Evolutionary conservation across 2,329 filamentous ascomycete genomes (phyloP), one percentile per base, ranked within the genome.

Genomic region (Alternaria triticina): DNA sequence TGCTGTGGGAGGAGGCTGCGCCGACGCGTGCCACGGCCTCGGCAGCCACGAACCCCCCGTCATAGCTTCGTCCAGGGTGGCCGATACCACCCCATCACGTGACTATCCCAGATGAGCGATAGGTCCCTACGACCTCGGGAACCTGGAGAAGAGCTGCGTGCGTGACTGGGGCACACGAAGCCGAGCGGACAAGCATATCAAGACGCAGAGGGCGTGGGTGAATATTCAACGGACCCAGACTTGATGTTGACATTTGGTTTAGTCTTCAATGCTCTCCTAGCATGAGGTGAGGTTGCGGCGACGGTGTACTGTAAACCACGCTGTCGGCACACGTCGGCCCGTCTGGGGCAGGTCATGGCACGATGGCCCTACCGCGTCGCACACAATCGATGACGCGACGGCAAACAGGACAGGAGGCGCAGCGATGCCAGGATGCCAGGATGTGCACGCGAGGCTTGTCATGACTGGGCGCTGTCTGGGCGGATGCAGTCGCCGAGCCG

Each of bases 61-160:
- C 52, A 60, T 57, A 69, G 69, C 33, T 62, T 25, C 55, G 66
- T 71, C 66, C 67, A 71, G 69, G 61, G 44, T 33, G 28, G 56
- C 46, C 49, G 30, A 28, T 11, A 20, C 50, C 23, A 40, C 36
- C 15, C 33, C 36, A 40, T 40, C 36, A 40, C 36, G 36, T 40
- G 36, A 40, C n/a, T 40, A 17, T 40, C 36, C 36, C n/a, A 40
- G 33, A 40, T 40, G 33, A 40, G 33, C 33, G 33, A 40, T 40
- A 40, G 33, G 33, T 40, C 33, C 15, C 15, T 5, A n/a, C 22
- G n/a, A 46, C 22, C 44, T 46, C 33, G 33, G 33, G 33, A 40
- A 40, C 4, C 33, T 40, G 33, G 33, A 40, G 33, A 40, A 40
- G 33, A 40, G 33, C 33, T 40, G 33, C 33, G 44, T 46, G 22